Percentiles rank a stretch among this genome's conserved stretches.
Evolutionary conservation across 768 basidiomycete species (phyloP).

Genomic region (Lactarius evosmus): DNA sequence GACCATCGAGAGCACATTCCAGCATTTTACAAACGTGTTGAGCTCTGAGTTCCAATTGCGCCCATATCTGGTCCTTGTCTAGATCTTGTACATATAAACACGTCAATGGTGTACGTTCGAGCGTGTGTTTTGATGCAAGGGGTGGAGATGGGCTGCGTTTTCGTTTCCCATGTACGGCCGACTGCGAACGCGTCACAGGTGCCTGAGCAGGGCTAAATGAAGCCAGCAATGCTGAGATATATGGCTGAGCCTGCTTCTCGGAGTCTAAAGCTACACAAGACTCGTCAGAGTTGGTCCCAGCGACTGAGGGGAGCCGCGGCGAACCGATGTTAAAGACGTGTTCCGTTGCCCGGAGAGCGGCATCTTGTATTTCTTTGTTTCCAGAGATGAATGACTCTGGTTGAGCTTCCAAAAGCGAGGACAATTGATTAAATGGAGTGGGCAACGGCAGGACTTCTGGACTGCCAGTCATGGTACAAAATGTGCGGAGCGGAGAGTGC

Average conservation of each 20-base stretch:
- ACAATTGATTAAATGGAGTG: constrained; percentile 47
- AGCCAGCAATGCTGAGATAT: constrained; percentile 61
- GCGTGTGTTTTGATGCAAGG: constrained; percentile 32
- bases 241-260: constrained; percentile 60
- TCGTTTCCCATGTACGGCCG: constrained; percentile 43
- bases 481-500: neutral
- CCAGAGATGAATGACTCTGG: constrained; percentile 57
- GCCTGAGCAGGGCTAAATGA: constrained; percentile 66
- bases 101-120: constrained; percentile 67
- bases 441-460: constrained; percentile 32
- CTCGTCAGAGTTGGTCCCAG: constrained; percentile 8
- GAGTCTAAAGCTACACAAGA: constrained; percentile 54
- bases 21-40: constrained; percentile 67
- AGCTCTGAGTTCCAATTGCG: constrained; percentile 82
- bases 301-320: constrained; percentile 28
- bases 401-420: constrained; percentile 51
- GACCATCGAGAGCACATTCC: constrained; percentile 59
- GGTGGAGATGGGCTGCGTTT: constrained; percentile 42
- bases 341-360: constrained; percentile 67
- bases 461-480: constrained; percentile 9
- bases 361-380: constrained; percentile 48
- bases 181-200: constrained; percentile 72
- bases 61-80: constrained; percentile 89
- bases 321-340: constrained; percentile 73
- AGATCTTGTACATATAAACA: constrained; percentile 74